Conservation (phyloP, 1,284 basidiomycete species). For the Tranzscheliella williamsii region DNA sequence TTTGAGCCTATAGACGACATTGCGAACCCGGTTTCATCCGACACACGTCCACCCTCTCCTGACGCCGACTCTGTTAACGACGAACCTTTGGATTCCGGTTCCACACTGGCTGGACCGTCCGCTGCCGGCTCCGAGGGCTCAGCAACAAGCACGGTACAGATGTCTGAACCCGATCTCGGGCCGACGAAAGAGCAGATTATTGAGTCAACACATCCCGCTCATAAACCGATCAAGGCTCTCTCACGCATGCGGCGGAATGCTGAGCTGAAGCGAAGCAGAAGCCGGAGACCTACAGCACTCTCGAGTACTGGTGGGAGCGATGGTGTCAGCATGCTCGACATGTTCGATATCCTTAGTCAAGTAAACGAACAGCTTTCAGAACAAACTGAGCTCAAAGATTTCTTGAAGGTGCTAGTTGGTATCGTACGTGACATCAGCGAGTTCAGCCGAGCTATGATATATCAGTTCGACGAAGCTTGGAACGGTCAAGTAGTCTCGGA, state of each 20-base stretch:
- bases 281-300: slow-evolving; percentile 17
- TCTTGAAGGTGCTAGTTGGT: slow-evolving; percentile 77
- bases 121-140: slow-evolving; percentile 31
- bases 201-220: slow-evolving; percentile 74
- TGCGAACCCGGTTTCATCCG: slow-evolving; percentile 69
- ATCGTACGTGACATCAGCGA: slow-evolving; percentile 73
- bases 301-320: slow-evolving; percentile 19
- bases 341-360: slow-evolving; percentile 70
- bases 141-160: slow-evolving; percentile 10
- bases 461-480: slow-evolving; percentile 74
- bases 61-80: slow-evolving; percentile 9
- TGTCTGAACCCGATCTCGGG: slow-evolving; percentile 9
- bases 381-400: slow-evolving; percentile 72
- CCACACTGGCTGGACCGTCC: slow-evolving; percentile 26
- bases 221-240: slow-evolving; percentile 75
- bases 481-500: slow-evolving; percentile 78
- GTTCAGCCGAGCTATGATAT: slow-evolving; percentile 74
- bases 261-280: slow-evolving; percentile 16
- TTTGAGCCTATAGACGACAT: slow-evolving; percentile 78
- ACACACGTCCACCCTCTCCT: slow-evolving; percentile 34
- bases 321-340: slow-evolving; percentile 44
- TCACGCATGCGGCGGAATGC: slow-evolving; percentile 64
- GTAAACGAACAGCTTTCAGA: slow-evolving; percentile 81
- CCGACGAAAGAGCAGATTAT: slow-evolving; percentile 66
- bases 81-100: slow-evolving; percentile 20